phyloP scores from a whole-genome alignment of 768 basidiomycete genomes.

The Tricholoma sp. region DNA sequence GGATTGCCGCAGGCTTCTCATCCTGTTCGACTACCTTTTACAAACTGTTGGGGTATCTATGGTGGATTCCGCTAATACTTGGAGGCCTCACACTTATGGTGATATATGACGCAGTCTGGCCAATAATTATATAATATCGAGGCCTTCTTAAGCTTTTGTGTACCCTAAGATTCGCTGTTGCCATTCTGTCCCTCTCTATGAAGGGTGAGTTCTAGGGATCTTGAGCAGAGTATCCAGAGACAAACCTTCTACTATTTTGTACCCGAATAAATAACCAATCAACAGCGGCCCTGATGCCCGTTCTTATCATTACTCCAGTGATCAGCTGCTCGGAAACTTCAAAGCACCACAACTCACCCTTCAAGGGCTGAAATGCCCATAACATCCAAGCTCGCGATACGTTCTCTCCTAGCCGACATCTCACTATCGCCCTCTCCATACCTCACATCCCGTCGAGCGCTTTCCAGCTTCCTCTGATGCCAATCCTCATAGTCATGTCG shows the following conservation, averaged over 20 bases:
- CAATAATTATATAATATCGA: background rate
- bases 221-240: background rate
- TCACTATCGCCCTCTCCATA: slow-evolving; percentile 43
- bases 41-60: slow-evolving; percentile 20
- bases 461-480: slow-evolving; percentile 72
- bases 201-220: background rate
- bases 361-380: slow-evolving; percentile 89
- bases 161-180: slow-evolving; percentile 2
- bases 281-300: slow-evolving; percentile 84
- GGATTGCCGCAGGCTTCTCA: slow-evolving; percentile 19
- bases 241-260: slow-evolving; percentile 76
- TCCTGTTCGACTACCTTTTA: slow-evolving; percentile 24
- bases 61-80: background rate
- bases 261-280: slow-evolving; percentile 95
- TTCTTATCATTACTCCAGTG: slow-evolving; percentile 37
- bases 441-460: slow-evolving; percentile 48
- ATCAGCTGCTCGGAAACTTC: background rate
- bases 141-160: background rate
- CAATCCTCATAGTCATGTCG: slow-evolving; percentile 85
- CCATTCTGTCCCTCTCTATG: slow-evolving; percentile 22
- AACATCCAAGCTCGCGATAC: slow-evolving; percentile 77
- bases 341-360: slow-evolving; percentile 53
- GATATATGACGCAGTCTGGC: background rate
- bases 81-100: background rate
- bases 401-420: slow-evolving; percentile 39